Base-by-base conservation (phyloP, 2,329 filamentous ascomycete genomes). In the Neocatenulostroma microsporum region DNA sequence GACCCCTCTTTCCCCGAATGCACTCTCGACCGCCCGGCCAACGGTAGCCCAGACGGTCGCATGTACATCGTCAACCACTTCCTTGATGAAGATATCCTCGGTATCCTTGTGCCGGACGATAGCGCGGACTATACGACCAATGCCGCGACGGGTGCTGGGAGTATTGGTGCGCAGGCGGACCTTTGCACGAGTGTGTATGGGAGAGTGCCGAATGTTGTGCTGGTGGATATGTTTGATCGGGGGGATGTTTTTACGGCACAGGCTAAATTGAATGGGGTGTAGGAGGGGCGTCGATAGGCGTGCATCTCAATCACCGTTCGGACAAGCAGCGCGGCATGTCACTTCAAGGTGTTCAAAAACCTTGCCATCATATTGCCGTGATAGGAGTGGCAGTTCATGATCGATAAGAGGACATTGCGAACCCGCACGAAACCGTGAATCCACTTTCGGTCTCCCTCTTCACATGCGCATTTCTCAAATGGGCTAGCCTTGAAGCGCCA, bases 51-150 rank as follows among this genome's bases (percentile, higher is more conserved):
- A 5, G 50, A 56, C 4, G 63, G 60, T 10, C 56, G 62, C 4
- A 68, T 70, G 64, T 64, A 64, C 37, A 57, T 70, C 23, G 58
- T 70, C 41, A 71, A 70, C 39, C 68, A 71, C 47, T 69, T 68
- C 44, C 50, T 70, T 3, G 62, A 69, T 42, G 46, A 61, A 8
- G 56, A 67, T 33, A 46, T 67, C 20, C 37, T 63, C 0, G 64
- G 65, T 10, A 53, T 66, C 11, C 47, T 60, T 23, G 47, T 68
- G n/a, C 68, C 68, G 5, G 63, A 68, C 36, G 55, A 63, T 12
- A 43, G 50, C 4, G 54, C 48, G 11, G 62, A 64, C 10, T 42
- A 38, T 3, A 56, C 45, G 14, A 70, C 68, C 1, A 70, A 70
- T 38, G 62, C 65, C 6, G 60, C 58, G 3, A 57, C 54, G 4